A percentile compares a stretch with the other conserved stretches of the same genome.
Evolutionary conservation across 352 stramenopile species (phyloP).

Genomic region (Phytophthora idaei): DNA sequence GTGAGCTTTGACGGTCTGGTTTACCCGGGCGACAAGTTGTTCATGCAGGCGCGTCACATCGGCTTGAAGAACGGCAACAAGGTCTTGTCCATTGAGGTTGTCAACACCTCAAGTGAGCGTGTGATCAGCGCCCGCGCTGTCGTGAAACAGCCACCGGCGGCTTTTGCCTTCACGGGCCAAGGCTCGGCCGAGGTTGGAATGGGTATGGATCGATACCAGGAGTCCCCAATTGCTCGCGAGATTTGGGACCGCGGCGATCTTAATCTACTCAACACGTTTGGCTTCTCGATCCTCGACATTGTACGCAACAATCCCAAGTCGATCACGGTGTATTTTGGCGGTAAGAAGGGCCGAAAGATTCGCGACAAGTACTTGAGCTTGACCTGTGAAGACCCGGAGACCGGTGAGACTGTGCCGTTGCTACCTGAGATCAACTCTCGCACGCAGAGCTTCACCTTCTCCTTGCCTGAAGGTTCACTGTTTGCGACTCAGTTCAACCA

Average conservation of each 20-base stretch:
- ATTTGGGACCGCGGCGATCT: constrained; percentile 84
- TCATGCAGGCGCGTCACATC: constrained; percentile 77
- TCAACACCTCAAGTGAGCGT: constrained; percentile 71
- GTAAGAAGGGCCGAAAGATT: constrained; percentile 76
- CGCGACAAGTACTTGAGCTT: constrained; percentile 89
- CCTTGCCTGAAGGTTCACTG: constrained; percentile 64
- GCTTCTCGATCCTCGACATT: constrained; percentile 90
- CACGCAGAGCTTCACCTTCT: constrained; percentile 89
- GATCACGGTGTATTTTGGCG: constrained; percentile 89
- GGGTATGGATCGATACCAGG: constrained; percentile 90
- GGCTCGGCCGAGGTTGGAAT: constrained; percentile 84
- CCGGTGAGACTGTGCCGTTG: constrained; percentile 58
- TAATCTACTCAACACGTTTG: constrained; percentile 77
- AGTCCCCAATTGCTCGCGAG: constrained; percentile 66
- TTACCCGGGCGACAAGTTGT: constrained; percentile 82
- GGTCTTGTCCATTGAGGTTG: constrained; percentile 76
- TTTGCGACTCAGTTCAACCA: constrained; percentile 90
- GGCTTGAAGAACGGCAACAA: constrained; percentile 69
- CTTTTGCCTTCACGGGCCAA: constrained; percentile 90
- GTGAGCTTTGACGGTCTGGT: constrained; percentile 90
- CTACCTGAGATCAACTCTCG: constrained; percentile 82
- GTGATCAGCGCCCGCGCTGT: constrained; percentile 75
- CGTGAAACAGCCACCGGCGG: constrained; percentile 70
- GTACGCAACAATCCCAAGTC: constrained; percentile 85
- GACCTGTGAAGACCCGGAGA: constrained; percentile 62